These are phyloP conservation scores for Claviceps purpurea DNA, from an alignment of 2,329 filamentous ascomycete species.

Conservation along the genomic window DNA sequence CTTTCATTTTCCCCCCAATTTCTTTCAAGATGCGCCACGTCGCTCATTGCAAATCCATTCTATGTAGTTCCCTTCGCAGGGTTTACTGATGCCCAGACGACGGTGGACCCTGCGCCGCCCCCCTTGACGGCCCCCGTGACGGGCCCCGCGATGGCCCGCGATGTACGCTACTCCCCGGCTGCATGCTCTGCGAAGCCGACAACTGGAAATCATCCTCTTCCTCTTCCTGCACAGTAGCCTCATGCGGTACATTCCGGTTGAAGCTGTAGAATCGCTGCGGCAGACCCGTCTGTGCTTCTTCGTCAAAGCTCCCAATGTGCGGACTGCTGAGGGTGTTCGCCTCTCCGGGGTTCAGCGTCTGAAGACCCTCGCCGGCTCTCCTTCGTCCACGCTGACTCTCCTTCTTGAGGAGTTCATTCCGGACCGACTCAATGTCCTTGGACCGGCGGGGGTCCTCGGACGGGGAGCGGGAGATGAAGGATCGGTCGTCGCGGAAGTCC, in stretches of 20 bases:
- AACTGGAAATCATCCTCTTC: constrained; percentile 9
- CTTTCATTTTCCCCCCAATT: too few relatives aligned
- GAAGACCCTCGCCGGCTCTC: constrained; percentile 32
- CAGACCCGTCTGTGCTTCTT: constrained; percentile 27
- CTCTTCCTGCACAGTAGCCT: constrained; percentile 5
- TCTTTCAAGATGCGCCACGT: too few relatives aligned
- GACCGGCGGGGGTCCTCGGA: constrained; percentile 23
- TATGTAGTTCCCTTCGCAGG: too few relatives aligned
- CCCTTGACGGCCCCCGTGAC: neutral
- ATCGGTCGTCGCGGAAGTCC: constrained; percentile 9
- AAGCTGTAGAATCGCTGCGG: constrained; percentile 18
- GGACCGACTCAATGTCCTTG: constrained; percentile 25
- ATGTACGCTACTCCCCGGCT: neutral
- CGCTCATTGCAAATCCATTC: too few relatives aligned
- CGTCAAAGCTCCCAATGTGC: constrained; percentile 25
- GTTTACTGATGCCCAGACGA: too few relatives aligned
- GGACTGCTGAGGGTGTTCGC: constrained; percentile 15
- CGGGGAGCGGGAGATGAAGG: constrained; percentile 12
- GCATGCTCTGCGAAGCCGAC: constrained; percentile 4
- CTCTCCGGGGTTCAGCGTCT: constrained; percentile 19
- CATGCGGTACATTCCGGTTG: constrained; percentile 9
- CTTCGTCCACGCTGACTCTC: constrained; percentile 36
- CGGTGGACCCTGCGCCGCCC: too few relatives aligned
- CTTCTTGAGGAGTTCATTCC: constrained; percentile 23
- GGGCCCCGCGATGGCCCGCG: constrained; percentile 6